phyloP scores from a whole-genome alignment of 2,329 filamentous ascomycete species.

The Colletotrichum godetiae region DNA sequence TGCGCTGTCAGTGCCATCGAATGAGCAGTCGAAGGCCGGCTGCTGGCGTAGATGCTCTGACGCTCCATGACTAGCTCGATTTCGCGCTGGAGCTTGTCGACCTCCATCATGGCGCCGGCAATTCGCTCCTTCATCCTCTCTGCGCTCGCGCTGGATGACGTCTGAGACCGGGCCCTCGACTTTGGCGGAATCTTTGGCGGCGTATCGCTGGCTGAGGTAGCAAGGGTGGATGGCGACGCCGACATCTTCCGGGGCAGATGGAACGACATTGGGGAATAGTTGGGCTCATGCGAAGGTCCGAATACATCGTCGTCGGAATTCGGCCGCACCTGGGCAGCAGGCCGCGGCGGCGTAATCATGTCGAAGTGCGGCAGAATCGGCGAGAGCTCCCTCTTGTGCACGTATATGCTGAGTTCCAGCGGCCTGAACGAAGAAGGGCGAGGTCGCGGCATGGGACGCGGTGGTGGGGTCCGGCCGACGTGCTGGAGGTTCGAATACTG shows the following conservation, averaged over 20 bases:
- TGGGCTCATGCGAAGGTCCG: slow-evolving; percentile 53
- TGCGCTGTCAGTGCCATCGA: slow-evolving; percentile 45
- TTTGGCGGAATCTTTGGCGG: slow-evolving; percentile 57
- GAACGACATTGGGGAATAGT: slow-evolving; percentile 66
- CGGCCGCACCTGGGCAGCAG: slow-evolving; percentile 39
- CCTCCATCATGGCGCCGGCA: slow-evolving; percentile 67
- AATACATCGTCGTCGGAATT: slow-evolving; percentile 49
- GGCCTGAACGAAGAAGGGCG: slow-evolving; percentile 60
- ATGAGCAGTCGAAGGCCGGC: slow-evolving; percentile 62
- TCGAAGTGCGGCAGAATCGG: slow-evolving; percentile 66
- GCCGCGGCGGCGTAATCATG: slow-evolving; percentile 41
- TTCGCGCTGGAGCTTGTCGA: slow-evolving; percentile 67
- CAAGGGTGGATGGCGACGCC: slow-evolving; percentile 43
- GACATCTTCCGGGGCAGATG: slow-evolving; percentile 62
- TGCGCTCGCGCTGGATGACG: slow-evolving; percentile 54
- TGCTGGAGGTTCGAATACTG: slow-evolving; percentile 41
- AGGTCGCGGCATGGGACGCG: slow-evolving; percentile 38
- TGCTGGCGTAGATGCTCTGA: slow-evolving; percentile 67
- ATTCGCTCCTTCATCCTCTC: slow-evolving; percentile 66
- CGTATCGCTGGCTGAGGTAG: slow-evolving; percentile 41
- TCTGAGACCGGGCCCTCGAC: slow-evolving; percentile 56
- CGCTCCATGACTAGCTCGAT: slow-evolving; percentile 71
- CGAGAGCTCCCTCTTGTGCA: slow-evolving; percentile 60
- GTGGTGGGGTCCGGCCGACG: slow-evolving; percentile 39
- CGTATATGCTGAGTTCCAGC: slow-evolving; percentile 67